Evolutionary conservation across 306 rosid genomes (phyloP), one percentile per base, ranked within the genome.

Genomic region (Cucumis hystrix): DNA sequence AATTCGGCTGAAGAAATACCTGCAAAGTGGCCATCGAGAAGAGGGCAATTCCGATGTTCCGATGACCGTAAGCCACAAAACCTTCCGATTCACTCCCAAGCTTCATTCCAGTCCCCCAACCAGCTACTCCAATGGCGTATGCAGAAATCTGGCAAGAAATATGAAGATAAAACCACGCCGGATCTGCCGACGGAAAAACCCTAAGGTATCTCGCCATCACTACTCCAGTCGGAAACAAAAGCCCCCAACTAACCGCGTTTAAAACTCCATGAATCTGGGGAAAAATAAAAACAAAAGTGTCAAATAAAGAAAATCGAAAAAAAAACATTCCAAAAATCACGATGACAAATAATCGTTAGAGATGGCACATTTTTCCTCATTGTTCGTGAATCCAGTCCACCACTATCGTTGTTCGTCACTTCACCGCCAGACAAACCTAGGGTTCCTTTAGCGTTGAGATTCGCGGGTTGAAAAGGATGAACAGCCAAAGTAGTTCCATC

Each of bases 151-250:
- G 97, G 80, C 96, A 89, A 47, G 51, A 78, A 35, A 73, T 80
- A 81, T 94, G 98, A 52, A 92, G 92, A 83, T 94, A 94, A 86
- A 94, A 94, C 98, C 98, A 92, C 30, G 85, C 91, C 16, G 97
- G 97, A 83, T 91, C 97, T 2, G 96, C 96, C 13, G 93, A 87
- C 17, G 89, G 89, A 60, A 88, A 90, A 11, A 80, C 59, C 65
- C 88, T 94, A 65, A 90, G 10, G 77, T 94, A 90, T 85, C 98
- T 89, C 75, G 97, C 96, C 5, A 94, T 82, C 25, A 90, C 77
- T n/a, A 74, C 87, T 82, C 98, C 98, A 55, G 83, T 39, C 1
- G 98, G 98, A 82, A 92, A 94, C 73, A 94, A 57, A 25, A 92
- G 13, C n/a, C 98, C 98, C 98, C 98, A 94, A 83, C 98, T 89